Conservation (phyloP, 2,329 filamentous ascomycete species). For the Diplodia sapinea region DNA sequence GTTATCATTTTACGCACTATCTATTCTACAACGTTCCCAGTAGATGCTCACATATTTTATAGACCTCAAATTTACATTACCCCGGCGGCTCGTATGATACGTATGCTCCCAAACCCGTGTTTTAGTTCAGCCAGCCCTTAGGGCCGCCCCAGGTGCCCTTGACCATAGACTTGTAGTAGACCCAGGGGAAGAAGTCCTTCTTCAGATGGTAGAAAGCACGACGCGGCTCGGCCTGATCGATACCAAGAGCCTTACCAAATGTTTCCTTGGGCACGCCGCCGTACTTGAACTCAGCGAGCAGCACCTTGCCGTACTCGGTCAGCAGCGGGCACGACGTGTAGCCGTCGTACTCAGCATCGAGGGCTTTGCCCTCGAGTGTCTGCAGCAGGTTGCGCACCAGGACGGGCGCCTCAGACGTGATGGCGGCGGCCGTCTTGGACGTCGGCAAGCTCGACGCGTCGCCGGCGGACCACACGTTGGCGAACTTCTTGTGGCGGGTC, state of each 20-base stretch:
- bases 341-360: conserved; percentile 43
- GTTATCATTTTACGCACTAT: too few species aligned
- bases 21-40: too few species aligned
- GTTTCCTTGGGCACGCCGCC: conserved; percentile 68
- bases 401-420: conserved; percentile 47
- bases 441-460: conserved; percentile 48
- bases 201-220: conserved; percentile 67
- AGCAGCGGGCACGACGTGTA: conserved; percentile 50
- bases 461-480: conserved; percentile 49
- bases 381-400: conserved; percentile 46
- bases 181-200: conserved; percentile 72
- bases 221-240: conserved; percentile 64
- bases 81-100: too few species aligned
- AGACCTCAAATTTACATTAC: too few species aligned
- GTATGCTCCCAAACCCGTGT: too few species aligned
- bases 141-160: conserved; percentile 68
- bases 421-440: conserved; percentile 49
- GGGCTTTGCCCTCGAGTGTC: conserved; percentile 39
- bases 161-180: conserved; percentile 65
- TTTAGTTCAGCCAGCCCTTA: conserved; percentile 54
- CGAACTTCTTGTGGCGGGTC: conserved; percentile 46
- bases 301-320: conserved; percentile 64
- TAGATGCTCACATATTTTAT: too few species aligned
- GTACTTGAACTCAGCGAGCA: conserved; percentile 71
- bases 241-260: conserved; percentile 58